Evolutionary conservation across 352 stramenopile species (phyloP).

Genomic region (Pythium utonaiense): DNA sequence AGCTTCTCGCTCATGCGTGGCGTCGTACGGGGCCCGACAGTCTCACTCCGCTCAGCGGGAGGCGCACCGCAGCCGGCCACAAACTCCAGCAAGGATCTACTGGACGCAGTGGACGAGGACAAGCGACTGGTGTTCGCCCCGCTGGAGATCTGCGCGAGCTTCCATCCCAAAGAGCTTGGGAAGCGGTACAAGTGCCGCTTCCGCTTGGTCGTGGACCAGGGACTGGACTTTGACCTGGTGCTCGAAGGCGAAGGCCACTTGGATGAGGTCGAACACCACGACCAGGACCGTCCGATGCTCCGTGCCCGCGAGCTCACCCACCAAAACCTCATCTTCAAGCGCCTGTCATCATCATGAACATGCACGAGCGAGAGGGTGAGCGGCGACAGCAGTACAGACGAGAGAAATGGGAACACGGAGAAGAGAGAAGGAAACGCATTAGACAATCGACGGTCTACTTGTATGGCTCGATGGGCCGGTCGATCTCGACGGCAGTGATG

Average conservation of each 20-base stretch:
- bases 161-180: constrained; percentile 34
- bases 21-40: constrained; percentile 48
- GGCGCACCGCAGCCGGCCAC: constrained; percentile 33
- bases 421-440: not conserved
- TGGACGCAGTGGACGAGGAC: constrained; percentile 23
- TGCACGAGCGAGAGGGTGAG: too few species aligned
- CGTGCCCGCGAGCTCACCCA: constrained; percentile 39
- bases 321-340: constrained; percentile 50
- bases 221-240: constrained; percentile 64
- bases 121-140: constrained; percentile 34
- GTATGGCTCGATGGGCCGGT: constrained; percentile 4
- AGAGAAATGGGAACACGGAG: not conserved
- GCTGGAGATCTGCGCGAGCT: constrained; percentile 46
- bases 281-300: constrained; percentile 49
- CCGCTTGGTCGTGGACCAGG: constrained; percentile 56
- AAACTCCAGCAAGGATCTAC: constrained; percentile 33
- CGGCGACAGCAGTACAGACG: not conserved
- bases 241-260: constrained; percentile 68
- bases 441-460: constrained; percentile 2
- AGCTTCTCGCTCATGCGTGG: constrained; percentile 40
- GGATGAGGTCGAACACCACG: constrained; percentile 38
- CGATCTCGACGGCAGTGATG: constrained; percentile 10
- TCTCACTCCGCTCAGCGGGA: constrained; percentile 48
- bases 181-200: constrained; percentile 63
- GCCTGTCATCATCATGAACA: constrained; percentile 9